These are phyloP conservation scores for Prunus armeniaca DNA, from an alignment of 306 rosid genomes.

Conservation along the genomic window DNA sequence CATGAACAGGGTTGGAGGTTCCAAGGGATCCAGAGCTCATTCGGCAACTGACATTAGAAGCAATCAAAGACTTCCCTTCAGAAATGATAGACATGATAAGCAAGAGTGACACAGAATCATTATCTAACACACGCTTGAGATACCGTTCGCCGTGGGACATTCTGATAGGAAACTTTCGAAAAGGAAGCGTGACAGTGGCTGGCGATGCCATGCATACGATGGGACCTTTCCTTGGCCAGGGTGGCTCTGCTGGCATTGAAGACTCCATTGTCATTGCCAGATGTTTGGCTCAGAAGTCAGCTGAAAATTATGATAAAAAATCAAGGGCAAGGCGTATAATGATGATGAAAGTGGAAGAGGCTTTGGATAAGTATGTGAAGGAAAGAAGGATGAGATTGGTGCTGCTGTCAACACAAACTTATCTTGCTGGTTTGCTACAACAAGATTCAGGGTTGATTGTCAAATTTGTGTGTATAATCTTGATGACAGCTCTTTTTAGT, in stretches of 20 bases:
- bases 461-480: constrained; percentile 8
- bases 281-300: constrained; percentile 25
- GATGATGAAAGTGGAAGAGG: constrained; percentile 28
- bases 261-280: constrained; percentile 55
- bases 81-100: constrained; percentile 34
- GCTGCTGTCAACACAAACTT: constrained; percentile 40
- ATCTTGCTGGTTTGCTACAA: constrained; percentile 33
- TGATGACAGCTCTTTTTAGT: constrained; percentile 9
- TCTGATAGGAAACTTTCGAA: constrained; percentile 27
- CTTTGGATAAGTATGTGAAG: constrained; percentile 39
- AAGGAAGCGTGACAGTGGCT: constrained; percentile 44
- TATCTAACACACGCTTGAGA: constrained; percentile 40
- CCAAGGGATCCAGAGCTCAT: constrained; percentile 33
- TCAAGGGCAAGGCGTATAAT: background rate
- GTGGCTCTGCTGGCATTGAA: constrained; percentile 56
- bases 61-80: constrained; percentile 32
- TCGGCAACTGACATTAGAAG: constrained; percentile 27
- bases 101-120: constrained; percentile 18
- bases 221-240: constrained; percentile 66
- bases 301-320: background rate
- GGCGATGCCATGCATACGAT: constrained; percentile 74
- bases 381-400: constrained; percentile 54
- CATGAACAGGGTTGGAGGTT: constrained; percentile 29
- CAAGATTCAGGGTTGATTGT: constrained; percentile 16
- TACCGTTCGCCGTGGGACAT: constrained; percentile 47